Evolutionary conservation across 371 early-diverging fungal genomes (phyloP).

Genomic region (Apophysomyces ossiformis): DNA sequence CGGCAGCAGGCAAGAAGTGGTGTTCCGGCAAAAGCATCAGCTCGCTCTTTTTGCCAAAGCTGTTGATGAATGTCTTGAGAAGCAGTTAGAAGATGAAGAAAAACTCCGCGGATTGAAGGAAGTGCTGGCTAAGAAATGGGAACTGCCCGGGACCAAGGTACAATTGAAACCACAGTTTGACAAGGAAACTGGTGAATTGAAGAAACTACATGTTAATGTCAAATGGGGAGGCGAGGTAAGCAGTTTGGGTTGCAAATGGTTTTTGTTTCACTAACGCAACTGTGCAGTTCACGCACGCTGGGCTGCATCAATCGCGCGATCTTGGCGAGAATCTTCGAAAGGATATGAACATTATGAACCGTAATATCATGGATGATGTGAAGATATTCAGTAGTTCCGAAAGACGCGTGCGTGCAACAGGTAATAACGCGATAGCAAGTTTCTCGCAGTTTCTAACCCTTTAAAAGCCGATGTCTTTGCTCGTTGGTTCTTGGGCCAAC

Average conservation of each 20-base stretch:
- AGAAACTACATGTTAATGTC: slow-evolving; percentile 87
- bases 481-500: slow-evolving; percentile 72
- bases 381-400: slow-evolving; percentile 88
- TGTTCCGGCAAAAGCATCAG: slow-evolving; percentile 77
- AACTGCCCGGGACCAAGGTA: slow-evolving; percentile 90
- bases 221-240: slow-evolving; percentile 96
- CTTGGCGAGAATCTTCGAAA: slow-evolving; percentile 92
- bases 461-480: slow-evolving; percentile 74
- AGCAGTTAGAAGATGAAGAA: slow-evolving; percentile 56
- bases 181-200: slow-evolving; percentile 61
- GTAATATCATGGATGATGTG: slow-evolving; percentile 84
- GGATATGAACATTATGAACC: slow-evolving; percentile 89
- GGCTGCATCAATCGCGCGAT: slow-evolving; percentile 89
- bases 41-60: slow-evolving; percentile 71
- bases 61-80: slow-evolving; percentile 62
- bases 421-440: slow-evolving; percentile 20
- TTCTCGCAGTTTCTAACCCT: not conserved
- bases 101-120: slow-evolving; percentile 69
- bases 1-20: slow-evolving; percentile 77
- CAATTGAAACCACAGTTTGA: slow-evolving; percentile 85
- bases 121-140: slow-evolving; percentile 81
- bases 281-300: slow-evolving; percentile 91
- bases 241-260: not conserved
- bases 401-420: slow-evolving; percentile 87
- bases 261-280: not conserved